Percentiles rank a stretch among this genome's conserved stretches.
Conservation (phyloP, 257 asterid genomes). For the Phtheirospermum japonicum region DNA sequence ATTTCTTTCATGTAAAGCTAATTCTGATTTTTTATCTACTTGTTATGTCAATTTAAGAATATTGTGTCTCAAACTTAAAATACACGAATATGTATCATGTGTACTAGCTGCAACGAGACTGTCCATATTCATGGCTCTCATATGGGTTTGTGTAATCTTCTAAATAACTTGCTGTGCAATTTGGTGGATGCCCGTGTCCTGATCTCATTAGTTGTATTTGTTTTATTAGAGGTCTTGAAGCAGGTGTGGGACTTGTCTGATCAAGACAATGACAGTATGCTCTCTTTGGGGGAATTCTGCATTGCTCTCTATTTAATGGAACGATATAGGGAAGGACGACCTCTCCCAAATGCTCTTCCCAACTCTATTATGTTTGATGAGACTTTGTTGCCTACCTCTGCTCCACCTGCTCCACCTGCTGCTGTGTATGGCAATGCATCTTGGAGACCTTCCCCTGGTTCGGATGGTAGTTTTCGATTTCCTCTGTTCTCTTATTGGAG, state of each 20-base stretch:
- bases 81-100: conserved; percentile 17
- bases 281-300: conserved; percentile 87
- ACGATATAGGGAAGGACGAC: conserved; percentile 81
- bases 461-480: conserved; percentile 22
- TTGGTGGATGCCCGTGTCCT: conserved; percentile 21
- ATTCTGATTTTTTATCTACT: conserved; percentile 12
- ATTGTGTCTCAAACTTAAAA: conserved; percentile 24
- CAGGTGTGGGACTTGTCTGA: conserved; percentile 99
- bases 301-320: conserved; percentile 95
- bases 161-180: conserved; percentile 9
- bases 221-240: conserved; percentile 75
- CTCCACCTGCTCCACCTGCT: conserved; percentile 58
- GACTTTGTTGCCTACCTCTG: conserved; percentile 44
- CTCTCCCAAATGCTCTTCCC: conserved; percentile 79
- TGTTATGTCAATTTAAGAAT: conserved; percentile 6
- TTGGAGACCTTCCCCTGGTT: conserved; percentile 79
- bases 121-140: conserved; percentile 12
- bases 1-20: conserved; percentile 8
- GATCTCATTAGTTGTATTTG: conserved; percentile 32
- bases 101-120: conserved; percentile 19
- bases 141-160: conserved; percentile 16
- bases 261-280: conserved; percentile 97
- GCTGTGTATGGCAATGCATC: conserved; percentile 45
- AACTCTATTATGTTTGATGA: conserved; percentile 62
- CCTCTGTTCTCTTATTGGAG: conserved; percentile 8